Base-by-base conservation (phyloP, 1,139 yeast species). In the Blastobotrys proliferans region DNA sequence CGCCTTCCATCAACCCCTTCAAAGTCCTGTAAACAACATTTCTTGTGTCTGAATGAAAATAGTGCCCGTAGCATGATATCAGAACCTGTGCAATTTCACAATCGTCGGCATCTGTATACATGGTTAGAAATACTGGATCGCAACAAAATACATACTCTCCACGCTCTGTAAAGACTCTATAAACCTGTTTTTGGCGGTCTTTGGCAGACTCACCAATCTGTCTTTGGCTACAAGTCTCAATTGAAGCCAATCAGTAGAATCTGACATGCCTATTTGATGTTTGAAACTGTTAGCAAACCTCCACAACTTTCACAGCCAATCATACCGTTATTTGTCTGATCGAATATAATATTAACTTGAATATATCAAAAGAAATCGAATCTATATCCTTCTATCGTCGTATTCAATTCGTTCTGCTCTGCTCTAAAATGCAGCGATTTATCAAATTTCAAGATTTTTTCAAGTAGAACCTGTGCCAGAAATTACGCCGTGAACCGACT, bases 11-110 rank as follows among this genome's bases (percentile, higher is more conserved):
- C 22, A 38, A 17, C 29, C 40, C 37, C n/a, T 21, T 5, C 5
- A 43, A 40, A 6, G 25, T 18, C 24, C 42, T 48, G 8, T n/a
- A 11, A 6, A 43, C 49, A 6, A 43, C 44, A 22, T 26, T 33
- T 16, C 54, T 34, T 8, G 48, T 36, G 13, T 41, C 38, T 17
- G 34, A 35, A 24, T 49, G 49, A 5, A 41, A 29, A 18, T 38
- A 46, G 17, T 34, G 43, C 2, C 46, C 27, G 21, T 43, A 38
- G n/a, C 37, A 35, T 8, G 44, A 32, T 11, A 47, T 36, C 9
- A 46, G 41, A 9, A 51, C 13, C 11, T 38, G 42, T 2, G 43
- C 38, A 19, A 41, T 38, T 18, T 45, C 45, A 19, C 19, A 17
- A 14, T 19, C 20, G 17, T 38, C 25, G 6, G 31, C 38, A 14